Conservation (phyloP, 768 basidiomycete species). For the Pulveroboletus ravenelii region DNA sequence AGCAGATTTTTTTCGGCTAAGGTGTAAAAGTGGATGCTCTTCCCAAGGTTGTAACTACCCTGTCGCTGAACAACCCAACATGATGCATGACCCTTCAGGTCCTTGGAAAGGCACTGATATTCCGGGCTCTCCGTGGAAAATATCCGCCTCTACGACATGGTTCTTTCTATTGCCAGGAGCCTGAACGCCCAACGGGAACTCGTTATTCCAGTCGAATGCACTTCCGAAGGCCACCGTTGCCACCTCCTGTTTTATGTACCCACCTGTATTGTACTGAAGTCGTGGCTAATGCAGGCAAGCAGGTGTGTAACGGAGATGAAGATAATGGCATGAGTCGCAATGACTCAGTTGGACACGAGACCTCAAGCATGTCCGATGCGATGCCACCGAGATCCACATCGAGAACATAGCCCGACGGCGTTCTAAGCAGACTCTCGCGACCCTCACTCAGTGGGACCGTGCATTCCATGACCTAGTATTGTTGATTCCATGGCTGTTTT, state of each 20-base stretch:
- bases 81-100: conserved; percentile 38
- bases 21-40: conserved; percentile 43
- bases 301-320: neutral
- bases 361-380: too few species aligned
- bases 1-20: conserved; percentile 37
- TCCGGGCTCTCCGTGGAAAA: conserved; percentile 26
- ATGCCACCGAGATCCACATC: too few species aligned
- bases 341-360: too few species aligned
- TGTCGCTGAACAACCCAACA: conserved; percentile 37
- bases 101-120: conserved; percentile 34
- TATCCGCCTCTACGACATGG: conserved; percentile 34
- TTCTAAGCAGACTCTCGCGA: too few species aligned
- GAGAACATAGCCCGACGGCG: too few species aligned
- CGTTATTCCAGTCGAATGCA: conserved; percentile 26
- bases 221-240: conserved; percentile 27
- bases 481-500: neutral
- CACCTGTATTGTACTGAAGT: neutral
- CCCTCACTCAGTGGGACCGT: too few species aligned
- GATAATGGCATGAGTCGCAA: too few species aligned
- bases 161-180: conserved; percentile 38
- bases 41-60: too few species aligned
- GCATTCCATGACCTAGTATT: too few species aligned
- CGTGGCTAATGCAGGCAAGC: conserved; percentile 16
- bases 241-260: too few species aligned
- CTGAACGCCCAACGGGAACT: conserved; percentile 31